A percentile compares a stretch with the other conserved stretches of the same genome.
These are phyloP conservation scores for Cordyceps tenuipes DNA, from an alignment of 2,329 filamentous ascomycete genomes.

Conservation along the genomic window DNA sequence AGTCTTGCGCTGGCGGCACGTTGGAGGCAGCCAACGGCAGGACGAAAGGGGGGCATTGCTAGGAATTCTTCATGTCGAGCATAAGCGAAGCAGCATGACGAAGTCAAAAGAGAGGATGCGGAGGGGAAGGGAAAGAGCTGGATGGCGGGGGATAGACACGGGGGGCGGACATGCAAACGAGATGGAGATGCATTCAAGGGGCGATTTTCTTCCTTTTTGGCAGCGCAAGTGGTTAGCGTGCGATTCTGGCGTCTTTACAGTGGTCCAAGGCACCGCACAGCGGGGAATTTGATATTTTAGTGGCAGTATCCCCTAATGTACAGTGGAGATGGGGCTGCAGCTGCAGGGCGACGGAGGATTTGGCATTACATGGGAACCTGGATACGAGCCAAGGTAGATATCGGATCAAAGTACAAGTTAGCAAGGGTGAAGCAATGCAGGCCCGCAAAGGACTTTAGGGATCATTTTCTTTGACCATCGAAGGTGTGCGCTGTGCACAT, in stretches of 20 bases:
- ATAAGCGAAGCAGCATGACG: conserved; percentile 18
- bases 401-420: no score
- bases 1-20: conserved; percentile 38
- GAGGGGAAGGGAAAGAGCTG: not conserved
- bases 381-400: not conserved
- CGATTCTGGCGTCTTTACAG: no score
- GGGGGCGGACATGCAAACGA: not conserved
- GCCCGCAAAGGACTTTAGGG: no score
- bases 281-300: no score
- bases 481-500: no score
- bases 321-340: not conserved
- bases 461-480: no score
- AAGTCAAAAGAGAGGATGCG: conserved; percentile 7
- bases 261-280: no score
- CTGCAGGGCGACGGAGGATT: not conserved
- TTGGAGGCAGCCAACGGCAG: conserved; percentile 28
- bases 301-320: not conserved
- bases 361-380: not conserved
- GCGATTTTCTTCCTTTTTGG: not conserved
- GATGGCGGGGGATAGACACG: not conserved
- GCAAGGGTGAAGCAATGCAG: no score
- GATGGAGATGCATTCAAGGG: not conserved
- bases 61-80: conserved; percentile 9
- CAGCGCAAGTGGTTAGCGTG: not conserved
- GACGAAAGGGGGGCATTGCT: conserved; percentile 21